Evolutionary conservation across 2,329 filamentous ascomycete genomes (phyloP), one percentile per base, ranked within the genome.

Genomic region (Diaporthe caulivora): DNA sequence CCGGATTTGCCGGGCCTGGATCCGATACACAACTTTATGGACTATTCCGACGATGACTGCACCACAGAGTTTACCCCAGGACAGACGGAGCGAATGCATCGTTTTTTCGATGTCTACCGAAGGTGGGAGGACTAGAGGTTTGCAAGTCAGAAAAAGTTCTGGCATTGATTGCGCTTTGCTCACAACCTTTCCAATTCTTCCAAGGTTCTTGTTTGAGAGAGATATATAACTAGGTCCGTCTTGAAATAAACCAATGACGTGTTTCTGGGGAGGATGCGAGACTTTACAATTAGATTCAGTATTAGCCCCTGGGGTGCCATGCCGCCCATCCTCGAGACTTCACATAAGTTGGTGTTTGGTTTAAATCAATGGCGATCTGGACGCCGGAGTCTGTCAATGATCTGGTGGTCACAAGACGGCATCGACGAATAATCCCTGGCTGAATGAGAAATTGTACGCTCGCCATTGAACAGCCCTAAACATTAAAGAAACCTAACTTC

Each of bases 1-100:
- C 53, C 68, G 15, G 54, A 49, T 21, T 7, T 62, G 42, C 37
- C 68, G 3, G 68, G 68, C 21, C 57, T 71, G 40, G 68, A 71
- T 51, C 68, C 68, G 2, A 71, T 71, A 11, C 68, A 71, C 18
- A 71, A 71, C 21, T 71, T 71, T 15, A 71, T 71, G 68, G 68
- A 58, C 6, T 71, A 71, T 10, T 60, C 68, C 26, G 57, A 71
- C 29, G 68, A 71, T 60, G 60, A 54, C 3, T 71, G 62, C 40
- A 71, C 68, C 13, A 60, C 40, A 2, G 68, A 71, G 21, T 71
- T 71, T 17, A 71, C 68, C 5, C 55, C 68, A 34, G 68, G 68
- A 13, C 68, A 71, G 31, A 51, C 0, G 40, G 68, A 71, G 40
- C 47, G 72, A 31, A 60, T 73, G 65, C 62, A 65, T 31, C 62